These are phyloP conservation scores for Simplicillium sp. DNA, from an alignment of 2,329 filamentous ascomycete genomes.

Conservation along the genomic window DNA sequence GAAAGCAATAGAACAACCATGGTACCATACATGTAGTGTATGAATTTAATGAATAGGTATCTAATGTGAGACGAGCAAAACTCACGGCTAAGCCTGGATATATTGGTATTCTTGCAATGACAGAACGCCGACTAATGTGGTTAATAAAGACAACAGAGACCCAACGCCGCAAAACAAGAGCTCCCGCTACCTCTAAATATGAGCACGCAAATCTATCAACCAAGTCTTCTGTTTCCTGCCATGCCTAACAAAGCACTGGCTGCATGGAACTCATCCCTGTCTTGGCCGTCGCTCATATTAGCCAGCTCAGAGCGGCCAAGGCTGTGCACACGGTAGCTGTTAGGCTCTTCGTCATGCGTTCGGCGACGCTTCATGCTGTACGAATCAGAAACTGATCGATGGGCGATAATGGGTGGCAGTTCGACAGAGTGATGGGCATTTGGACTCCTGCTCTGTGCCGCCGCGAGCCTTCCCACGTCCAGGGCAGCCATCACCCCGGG, in stretches of 20 bases:
- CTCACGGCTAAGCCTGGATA: neutral
- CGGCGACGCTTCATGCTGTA: too few relatives aligned
- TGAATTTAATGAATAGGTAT: neutral
- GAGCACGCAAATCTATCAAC: neutral
- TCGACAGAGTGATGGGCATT: neutral
- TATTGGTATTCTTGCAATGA: too few relatives aligned
- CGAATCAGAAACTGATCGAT: neutral
- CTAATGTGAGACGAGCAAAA: constrained; percentile 1
- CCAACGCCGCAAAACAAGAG: neutral
- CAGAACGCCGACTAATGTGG: neutral
- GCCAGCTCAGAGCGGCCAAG: too few relatives aligned
- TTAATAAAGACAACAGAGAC: neutral
- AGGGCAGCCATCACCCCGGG: neutral
- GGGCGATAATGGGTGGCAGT: neutral
- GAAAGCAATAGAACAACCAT: constrained; percentile 6
- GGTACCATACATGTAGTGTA: neutral
- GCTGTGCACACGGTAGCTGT: too few relatives aligned
- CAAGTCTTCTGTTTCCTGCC: constrained; percentile 1
- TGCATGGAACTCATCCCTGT: constrained; percentile 6
- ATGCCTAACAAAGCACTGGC: constrained; percentile 8
- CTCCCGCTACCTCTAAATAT: neutral
- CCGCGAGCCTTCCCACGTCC: too few relatives aligned
- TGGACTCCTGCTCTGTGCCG: neutral
- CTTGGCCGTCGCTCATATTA: neutral
- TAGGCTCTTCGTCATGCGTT: too few relatives aligned